Base-by-base conservation (phyloP, 768 basidiomycete species). In the Serendipita sp. region DNA sequence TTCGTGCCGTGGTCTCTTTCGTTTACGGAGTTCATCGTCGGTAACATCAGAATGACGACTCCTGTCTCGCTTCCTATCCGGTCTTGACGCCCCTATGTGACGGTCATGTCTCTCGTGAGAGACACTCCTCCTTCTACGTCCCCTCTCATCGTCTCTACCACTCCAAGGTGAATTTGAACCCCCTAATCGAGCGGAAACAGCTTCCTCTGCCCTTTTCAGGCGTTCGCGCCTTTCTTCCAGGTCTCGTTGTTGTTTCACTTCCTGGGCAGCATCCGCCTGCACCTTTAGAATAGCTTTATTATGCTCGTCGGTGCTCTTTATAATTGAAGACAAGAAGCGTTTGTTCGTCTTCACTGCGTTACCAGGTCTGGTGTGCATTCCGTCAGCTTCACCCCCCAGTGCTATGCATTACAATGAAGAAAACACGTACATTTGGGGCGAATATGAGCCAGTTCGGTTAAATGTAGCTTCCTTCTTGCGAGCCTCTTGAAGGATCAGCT, bases 231-330 rank as follows among this genome's bases (percentile, higher is more conserved):
- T 30, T 30, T 70, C 67, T 60, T 68, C 63, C 48, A 67, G 69
- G 53, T 68, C 69, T 41, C 65, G 66, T 62, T 68, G 66, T 56
- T 70, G 66, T 69, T 67, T 66, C 44, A 66, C 67, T 51, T 68
- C 58, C 37, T 66, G 63, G 2, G 74, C 74, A 2, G 71, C 71
- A 8, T 72, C 64, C 28, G 73, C 73, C 65, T 78, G 76, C 18
- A 69, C 67, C 10, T 72, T 70, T 2, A 76, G 66, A 3, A 99
- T 78, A 11, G 88, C 84, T 74, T 86, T 85, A 74, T 99, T 99
- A 71, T 99, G 96, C 65, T 94, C 94, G 72, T 96, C 94, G 3
- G 96, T 96, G 68, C 83, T 92, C 69, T 86, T 84, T 65, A 99
- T 93, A 67, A 99, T 92, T 24, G 73, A 70, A 0, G 72, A 70